Conservation (phyloP, 352 stramenopile genomes). For the Phytopythium cucurbitacearum region DNA sequence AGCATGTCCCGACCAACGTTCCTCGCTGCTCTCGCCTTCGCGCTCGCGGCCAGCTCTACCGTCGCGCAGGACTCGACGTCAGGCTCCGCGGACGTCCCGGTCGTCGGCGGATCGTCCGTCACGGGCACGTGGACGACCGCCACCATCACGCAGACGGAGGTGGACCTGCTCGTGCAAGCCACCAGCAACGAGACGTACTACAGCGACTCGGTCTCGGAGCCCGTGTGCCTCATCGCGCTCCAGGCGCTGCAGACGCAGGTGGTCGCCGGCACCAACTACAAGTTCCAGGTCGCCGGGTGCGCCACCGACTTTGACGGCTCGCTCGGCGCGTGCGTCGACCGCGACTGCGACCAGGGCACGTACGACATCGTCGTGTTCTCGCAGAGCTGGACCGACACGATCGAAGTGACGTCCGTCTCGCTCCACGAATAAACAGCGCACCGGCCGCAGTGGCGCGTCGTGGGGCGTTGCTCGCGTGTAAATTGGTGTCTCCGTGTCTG, state of each 20-base stretch:
- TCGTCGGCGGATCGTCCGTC: conserved; percentile 2
- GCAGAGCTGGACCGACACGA: conserved; percentile 30
- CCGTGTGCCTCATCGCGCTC: conserved; percentile 37
- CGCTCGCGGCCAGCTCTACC: too few relatives aligned
- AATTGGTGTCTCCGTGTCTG: too few relatives aligned
- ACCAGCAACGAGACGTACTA: conserved; percentile 26
- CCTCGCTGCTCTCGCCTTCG: too few relatives aligned
- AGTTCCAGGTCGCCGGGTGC: conserved; percentile 49
- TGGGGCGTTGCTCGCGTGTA: too few relatives aligned
- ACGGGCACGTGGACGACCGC: conserved; percentile 19
- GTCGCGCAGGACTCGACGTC: too few relatives aligned
- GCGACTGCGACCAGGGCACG: conserved; percentile 25
- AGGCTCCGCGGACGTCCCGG: not conserved
- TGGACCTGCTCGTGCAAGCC: conserved; percentile 30
- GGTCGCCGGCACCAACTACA: conserved; percentile 57
- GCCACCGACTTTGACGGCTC: conserved; percentile 24
- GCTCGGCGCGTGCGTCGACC: conserved; percentile 34
- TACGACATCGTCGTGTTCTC: conserved; percentile 38
- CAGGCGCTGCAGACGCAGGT: conserved; percentile 31
- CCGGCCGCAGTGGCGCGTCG: not conserved
- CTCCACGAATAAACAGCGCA: conserved; percentile 12
- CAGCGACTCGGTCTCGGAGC: conserved; percentile 16
- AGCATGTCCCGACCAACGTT: too few relatives aligned
- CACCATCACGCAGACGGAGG: conserved; percentile 17
- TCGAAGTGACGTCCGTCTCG: conserved; percentile 35